phyloP scores from a whole-genome alignment of 2,329 filamentous ascomycete species.

The Aspergillus fumigatiaffinis region DNA sequence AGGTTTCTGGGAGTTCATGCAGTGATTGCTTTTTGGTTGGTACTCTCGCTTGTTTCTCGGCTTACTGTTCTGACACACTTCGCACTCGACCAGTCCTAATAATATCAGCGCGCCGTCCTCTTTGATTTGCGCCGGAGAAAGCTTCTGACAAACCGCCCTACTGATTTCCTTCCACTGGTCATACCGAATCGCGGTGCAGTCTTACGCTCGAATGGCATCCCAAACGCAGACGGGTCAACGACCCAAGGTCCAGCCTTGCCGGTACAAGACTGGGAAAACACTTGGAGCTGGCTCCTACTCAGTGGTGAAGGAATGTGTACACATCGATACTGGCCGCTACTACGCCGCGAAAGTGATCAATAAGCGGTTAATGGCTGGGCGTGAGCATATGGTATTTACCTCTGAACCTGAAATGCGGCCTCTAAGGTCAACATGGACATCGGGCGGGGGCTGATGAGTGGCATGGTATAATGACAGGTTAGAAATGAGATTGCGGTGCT shows the following conservation, averaged over 20 bases:
- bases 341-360: slow-evolving; percentile 99
- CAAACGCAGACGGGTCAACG: slow-evolving; percentile 28
- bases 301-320: slow-evolving; percentile 97
- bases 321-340: slow-evolving; percentile 95
- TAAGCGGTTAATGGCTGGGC: slow-evolving; percentile 93
- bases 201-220: slow-evolving; percentile 26
- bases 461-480: slow-evolving; percentile 53
- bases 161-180: neutral
- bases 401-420: neutral
- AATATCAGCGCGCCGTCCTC: neutral
- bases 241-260: slow-evolving; percentile 83
- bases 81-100: neutral
- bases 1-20: neutral
- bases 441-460: neutral
- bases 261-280: slow-evolving; percentile 98
- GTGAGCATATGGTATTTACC: slow-evolving; percentile 84
- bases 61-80: neutral
- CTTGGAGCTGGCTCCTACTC: slow-evolving; percentile 95
- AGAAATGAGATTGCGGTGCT: slow-evolving; percentile 97
- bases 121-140: neutral
- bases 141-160: neutral
- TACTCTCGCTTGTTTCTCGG: neutral
- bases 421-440: neutral
- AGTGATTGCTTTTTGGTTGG: neutral
- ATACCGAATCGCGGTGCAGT: neutral